Evolutionary conservation across 192 early-diverging fungal species (phyloP), one percentile per base, ranked within the genome.

Genomic region (Dimargaris verticillata): DNA sequence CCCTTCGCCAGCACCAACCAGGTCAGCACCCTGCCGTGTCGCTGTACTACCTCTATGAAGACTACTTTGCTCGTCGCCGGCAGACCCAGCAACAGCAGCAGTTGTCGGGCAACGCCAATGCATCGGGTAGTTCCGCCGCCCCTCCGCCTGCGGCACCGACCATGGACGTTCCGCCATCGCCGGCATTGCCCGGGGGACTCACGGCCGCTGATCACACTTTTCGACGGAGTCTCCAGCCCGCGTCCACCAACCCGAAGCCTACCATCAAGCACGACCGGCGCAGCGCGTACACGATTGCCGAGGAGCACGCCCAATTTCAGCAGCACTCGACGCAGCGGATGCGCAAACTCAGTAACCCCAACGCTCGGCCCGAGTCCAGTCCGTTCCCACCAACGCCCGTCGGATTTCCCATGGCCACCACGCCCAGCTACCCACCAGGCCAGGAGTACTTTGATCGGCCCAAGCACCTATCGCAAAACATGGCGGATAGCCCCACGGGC

Each of bases 121-220:
- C 14, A 41, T 13, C 15, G 38, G 2, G 11, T 5, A n/a, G 41
- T n/a, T 29, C 29, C 26, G 33, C 33, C n/a, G 42, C 42, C 18
- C 33, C 33, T 38, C 33, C 33, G 33, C 33, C 33, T 38, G 33
- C 33, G 33, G 7, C 33, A 38, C 33, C 33, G 7, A n/a, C 57
- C 43, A 59, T 59, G 57, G 33, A 28, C n/a, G 57, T 59, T 13
- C 33, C 33, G 3, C 33, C 33, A 22, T 38, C 33, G 17, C 17
- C 57, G n/a, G 20, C 57, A 28, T 44, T 59, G 2, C 17, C n/a
- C 22, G 42, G 42, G 38, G 25, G 15, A 18, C n/a, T 46, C 2
- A 70, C 33, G 6, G 29, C 45, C 0, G 65, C 58, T 15, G 61
- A 51, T 24, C 67, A 63, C 24, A 63, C 61, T 53, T 47, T 64